A percentile compares a stretch with the other conserved stretches of the same genome.
Conservation (phyloP, 148 eudicot genomes). For the Nepenthes gracilis region DNA sequence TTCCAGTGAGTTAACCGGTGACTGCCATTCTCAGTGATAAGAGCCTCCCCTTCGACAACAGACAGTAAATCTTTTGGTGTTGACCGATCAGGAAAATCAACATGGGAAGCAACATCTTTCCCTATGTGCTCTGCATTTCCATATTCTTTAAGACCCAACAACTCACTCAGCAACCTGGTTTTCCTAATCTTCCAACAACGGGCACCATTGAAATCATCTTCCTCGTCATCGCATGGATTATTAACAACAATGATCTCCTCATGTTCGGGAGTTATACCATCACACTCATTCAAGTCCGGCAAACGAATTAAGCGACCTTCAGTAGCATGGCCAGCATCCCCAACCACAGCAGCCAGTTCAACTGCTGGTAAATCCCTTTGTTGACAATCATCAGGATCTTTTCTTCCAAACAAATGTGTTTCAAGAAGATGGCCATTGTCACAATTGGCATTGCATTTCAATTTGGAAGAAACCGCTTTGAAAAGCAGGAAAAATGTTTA, state of each 20-base stretch:
- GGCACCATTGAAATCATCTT: conserved; percentile 20
- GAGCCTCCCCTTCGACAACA: not conserved
- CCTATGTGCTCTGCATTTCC: not conserved
- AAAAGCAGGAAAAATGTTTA: conserved; percentile 1
- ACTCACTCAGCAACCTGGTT: conserved; percentile 38
- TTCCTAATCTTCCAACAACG: conserved; percentile 29
- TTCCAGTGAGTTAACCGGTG: not conserved
- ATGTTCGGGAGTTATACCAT: conserved; percentile 24
- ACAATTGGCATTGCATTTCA: conserved; percentile 7
- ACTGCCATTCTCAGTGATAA: not conserved
- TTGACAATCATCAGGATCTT: too few species aligned
- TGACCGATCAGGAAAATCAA: not conserved
- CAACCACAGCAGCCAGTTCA: not conserved
- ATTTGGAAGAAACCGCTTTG: conserved; percentile 11
- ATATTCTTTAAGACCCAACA: not conserved
- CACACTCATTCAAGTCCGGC: conserved; percentile 18
- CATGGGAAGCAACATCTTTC: not conserved
- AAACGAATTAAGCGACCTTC: conserved; percentile 8
- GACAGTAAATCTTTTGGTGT: not conserved
- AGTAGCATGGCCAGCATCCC: not conserved
- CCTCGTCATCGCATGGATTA: conserved; percentile 17
- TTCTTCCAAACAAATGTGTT: too few species aligned
- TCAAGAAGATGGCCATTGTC: too few species aligned
- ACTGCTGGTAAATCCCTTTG: too few species aligned
- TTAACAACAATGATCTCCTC: conserved; percentile 14